These are phyloP conservation scores for Termitomyces sp. DNA, from an alignment of 768 basidiomycete genomes.

Conservation along the genomic window DNA sequence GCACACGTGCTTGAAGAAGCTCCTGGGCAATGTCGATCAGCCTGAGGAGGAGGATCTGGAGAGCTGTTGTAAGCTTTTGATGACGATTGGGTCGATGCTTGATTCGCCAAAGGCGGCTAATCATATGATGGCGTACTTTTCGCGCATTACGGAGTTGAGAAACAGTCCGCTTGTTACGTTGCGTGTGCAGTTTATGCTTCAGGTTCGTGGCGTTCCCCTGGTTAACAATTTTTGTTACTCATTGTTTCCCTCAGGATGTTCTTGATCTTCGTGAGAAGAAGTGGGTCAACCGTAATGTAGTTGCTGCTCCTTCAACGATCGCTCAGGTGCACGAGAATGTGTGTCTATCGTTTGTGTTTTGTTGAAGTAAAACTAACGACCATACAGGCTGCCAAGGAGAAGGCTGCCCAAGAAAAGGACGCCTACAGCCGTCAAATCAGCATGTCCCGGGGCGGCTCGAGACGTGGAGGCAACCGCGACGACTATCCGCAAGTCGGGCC, in stretches of 20 bases:
- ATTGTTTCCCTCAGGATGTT: conserved; percentile 60
- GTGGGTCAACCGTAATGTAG: conserved; percentile 72
- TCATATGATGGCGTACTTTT: conserved; percentile 92
- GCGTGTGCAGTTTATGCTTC: conserved; percentile 93
- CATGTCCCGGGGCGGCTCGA: conserved; percentile 90
- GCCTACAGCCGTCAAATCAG: conserved; percentile 56
- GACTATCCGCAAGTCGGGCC: conserved; percentile 56
- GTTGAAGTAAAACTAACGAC: neutral
- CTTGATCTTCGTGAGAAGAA: conserved; percentile 82
- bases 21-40: conserved; percentile 88
- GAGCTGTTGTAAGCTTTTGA: conserved; percentile 87
- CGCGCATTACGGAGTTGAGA: conserved; percentile 79
- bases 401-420: conserved; percentile 61
- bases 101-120: conserved; percentile 79
- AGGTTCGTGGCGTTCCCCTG: conserved; percentile 48
- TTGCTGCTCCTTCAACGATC: conserved; percentile 82
- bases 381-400: conserved; percentile 76
- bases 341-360: conserved; percentile 30
- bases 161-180: conserved; percentile 74
- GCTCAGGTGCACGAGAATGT: conserved; percentile 87
- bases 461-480: conserved; percentile 74
- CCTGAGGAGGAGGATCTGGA: conserved; percentile 99
- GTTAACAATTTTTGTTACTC: too few relatives aligned
- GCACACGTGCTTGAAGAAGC: conserved; percentile 97
- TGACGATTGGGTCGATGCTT: conserved; percentile 81